These are phyloP conservation scores for Eucommia ulmoides DNA, from an alignment of 257 asterid species.

Conservation along the genomic window DNA sequence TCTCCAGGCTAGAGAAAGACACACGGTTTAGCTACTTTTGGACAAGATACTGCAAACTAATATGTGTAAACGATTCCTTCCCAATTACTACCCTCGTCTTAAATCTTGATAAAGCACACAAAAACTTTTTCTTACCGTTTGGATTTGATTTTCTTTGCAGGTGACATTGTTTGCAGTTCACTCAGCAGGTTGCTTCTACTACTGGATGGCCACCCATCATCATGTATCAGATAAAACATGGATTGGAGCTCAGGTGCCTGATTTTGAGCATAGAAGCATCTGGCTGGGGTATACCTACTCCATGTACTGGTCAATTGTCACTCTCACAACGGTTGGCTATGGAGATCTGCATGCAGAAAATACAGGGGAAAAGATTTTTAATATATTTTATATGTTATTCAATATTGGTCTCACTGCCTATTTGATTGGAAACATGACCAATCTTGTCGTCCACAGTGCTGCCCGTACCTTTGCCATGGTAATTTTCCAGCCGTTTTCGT, in stretches of 20 bases:
- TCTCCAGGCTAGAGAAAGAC: conserved; percentile 81
- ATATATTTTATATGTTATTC: conserved; percentile 86
- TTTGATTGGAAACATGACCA: conserved; percentile 92
- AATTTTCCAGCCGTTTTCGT: conserved; percentile 5
- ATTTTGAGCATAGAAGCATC: conserved; percentile 44
- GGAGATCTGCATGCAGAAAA: conserved; percentile 81
- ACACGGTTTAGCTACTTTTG: conserved; percentile 82
- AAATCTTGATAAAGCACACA: neutral
- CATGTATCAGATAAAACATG: conserved; percentile 35
- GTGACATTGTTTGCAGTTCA: conserved; percentile 80
- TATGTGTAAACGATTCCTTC: conserved; percentile 34
- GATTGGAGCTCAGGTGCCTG: conserved; percentile 57
- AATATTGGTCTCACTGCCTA: conserved; percentile 93
- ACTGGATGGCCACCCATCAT: conserved; percentile 67
- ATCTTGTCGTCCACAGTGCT: conserved; percentile 71
- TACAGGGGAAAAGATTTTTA: conserved; percentile 72
- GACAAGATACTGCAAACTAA: conserved; percentile 66
- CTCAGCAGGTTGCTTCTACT: conserved; percentile 81
- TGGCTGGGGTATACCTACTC: conserved; percentile 75
- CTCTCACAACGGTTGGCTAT: conserved; percentile 85
- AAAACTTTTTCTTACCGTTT: neutral
- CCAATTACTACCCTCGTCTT: neutral
- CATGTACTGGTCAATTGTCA: conserved; percentile 85
- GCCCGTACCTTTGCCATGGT: conserved; percentile 73
- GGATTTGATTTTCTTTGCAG: conserved; percentile 19